Conservation (phyloP, 2,329 filamentous ascomycete genomes). For the Aspergillus sp. region DNA sequence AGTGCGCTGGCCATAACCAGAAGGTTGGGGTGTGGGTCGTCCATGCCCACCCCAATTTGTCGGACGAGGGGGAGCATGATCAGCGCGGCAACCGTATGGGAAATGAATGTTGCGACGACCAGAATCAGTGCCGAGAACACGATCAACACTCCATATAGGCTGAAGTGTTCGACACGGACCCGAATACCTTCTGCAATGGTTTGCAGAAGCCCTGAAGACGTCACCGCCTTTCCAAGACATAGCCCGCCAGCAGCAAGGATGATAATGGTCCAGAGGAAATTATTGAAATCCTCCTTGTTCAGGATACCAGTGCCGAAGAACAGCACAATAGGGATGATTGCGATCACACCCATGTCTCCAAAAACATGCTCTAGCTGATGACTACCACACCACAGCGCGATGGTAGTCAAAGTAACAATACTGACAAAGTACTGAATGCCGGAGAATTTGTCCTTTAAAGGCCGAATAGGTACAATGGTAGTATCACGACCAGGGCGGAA, state of each 20-base stretch:
- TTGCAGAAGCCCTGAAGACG: conserved; percentile 87
- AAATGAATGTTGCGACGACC: conserved; percentile 96
- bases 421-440: conserved; percentile 93
- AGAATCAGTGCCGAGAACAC: conserved; percentile 85
- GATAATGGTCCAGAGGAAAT: conserved; percentile 99
- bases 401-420: conserved; percentile 79
- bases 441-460: conserved; percentile 84
- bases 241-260: conserved; percentile 94
- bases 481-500: conserved; percentile 86
- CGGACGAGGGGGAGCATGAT: conserved; percentile 92
- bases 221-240: conserved; percentile 90
- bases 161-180: conserved; percentile 72
- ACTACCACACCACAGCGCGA: conserved; percentile 87
- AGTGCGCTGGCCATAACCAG: conserved; percentile 93
- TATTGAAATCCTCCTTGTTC: conserved; percentile 99
- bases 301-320: conserved; percentile 97
- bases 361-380: conserved; percentile 87
- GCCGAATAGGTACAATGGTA: conserved; percentile 87
- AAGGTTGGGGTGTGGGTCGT: conserved; percentile 87
- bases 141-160: conserved; percentile 81
- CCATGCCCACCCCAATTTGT: conserved; percentile 83
- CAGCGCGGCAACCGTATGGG: conserved; percentile 91
- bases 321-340: conserved; percentile 90
- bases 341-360: conserved; percentile 97
- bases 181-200: conserved; percentile 84